A percentile compares a stretch with the other conserved stretches of the same genome.
Conservation (phyloP, 2,329 filamentous ascomycete genomes). For the Coniochaeta ligniaria region DNA sequence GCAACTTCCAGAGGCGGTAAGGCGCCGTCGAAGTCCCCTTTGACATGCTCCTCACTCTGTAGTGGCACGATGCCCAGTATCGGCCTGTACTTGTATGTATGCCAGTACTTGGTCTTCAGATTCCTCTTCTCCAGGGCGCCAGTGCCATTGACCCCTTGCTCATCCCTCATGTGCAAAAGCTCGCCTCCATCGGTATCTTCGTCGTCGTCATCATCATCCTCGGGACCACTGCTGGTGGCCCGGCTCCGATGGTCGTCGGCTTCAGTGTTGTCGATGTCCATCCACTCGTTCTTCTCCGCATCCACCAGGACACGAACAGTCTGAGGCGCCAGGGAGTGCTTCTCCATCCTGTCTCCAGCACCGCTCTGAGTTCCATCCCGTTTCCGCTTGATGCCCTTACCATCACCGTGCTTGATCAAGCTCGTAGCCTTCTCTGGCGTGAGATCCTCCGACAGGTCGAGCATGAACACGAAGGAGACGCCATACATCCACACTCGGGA, state of each 20-base stretch:
- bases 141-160: conserved; percentile 28
- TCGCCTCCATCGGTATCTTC: conserved; percentile 21
- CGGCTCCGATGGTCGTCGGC: conserved; percentile 18
- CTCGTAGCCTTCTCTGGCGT: conserved; percentile 25
- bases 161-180: conserved; percentile 22
- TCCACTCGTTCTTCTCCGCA: conserved; percentile 29
- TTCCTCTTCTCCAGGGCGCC: conserved; percentile 22
- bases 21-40: conserved; percentile 5
- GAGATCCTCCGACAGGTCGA: conserved; percentile 73
- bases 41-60: conserved; percentile 16
- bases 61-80: conserved; percentile 66
- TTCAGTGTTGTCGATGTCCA: conserved; percentile 24
- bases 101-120: conserved; percentile 51
- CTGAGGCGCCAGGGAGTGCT: conserved; percentile 35
- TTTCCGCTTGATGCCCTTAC: conserved; percentile 45
- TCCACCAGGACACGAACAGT: conserved; percentile 28
- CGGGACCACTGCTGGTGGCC: conserved; percentile 27
- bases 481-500: conserved; percentile 82
- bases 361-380: conserved; percentile 39
- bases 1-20: conserved; percentile 63
- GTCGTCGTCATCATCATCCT: conserved; percentile 25
- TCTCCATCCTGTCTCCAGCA: conserved; percentile 45
- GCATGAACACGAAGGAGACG: conserved; percentile 81
- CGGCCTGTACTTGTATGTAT: conserved; percentile 89
- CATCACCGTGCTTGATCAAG: conserved; percentile 19